Percentiles rank a stretch among this genome's conserved stretches.
Evolutionary conservation across 805 yeast genomes (phyloP).

Genomic region (Candida lessepsii): DNA sequence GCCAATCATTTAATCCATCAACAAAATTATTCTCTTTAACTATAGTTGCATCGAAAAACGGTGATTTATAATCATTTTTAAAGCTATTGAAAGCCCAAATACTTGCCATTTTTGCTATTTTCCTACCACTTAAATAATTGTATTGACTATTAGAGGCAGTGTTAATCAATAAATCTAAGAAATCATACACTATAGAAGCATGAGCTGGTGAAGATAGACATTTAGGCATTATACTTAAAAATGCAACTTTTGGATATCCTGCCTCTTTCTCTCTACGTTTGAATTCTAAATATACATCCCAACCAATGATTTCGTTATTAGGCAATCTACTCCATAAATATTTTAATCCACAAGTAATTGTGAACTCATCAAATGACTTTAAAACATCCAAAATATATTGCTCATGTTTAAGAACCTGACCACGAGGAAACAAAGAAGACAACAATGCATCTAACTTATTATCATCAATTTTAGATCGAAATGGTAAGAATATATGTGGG

Average conservation of each 20-base stretch:
- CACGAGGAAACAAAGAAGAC: constrained; percentile 56
- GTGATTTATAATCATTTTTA: constrained; percentile 20
- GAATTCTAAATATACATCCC: constrained; percentile 78
- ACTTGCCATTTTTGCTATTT: constrained; percentile 78
- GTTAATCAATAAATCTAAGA: constrained; percentile 75
- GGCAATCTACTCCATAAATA: constrained; percentile 87
- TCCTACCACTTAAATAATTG: constrained; percentile 76
- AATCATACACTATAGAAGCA: constrained; percentile 86
- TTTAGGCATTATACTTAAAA: constrained; percentile 78
- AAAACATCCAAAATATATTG: constrained; percentile 34
- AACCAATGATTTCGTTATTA: constrained; percentile 75
- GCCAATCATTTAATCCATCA: constrained; percentile 75
- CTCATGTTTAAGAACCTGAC: constrained; percentile 37
- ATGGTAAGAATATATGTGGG: constrained; percentile 75
- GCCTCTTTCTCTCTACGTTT: constrained; percentile 62
- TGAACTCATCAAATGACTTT: constrained; percentile 56
- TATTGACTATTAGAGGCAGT: constrained; percentile 76
- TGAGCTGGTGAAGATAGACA: constrained; percentile 82
- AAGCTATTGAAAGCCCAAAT: constrained; percentile 76
- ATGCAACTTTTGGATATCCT: constrained; percentile 69
- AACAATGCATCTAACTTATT: constrained; percentile 57
- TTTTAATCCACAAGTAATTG: constrained; percentile 70
- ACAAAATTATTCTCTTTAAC: constrained; percentile 44
- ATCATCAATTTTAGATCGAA: constrained; percentile 68
- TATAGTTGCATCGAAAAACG: constrained; percentile 39